Conservation (phyloP, 345 rosid species). For the Gossypium mustelinum region DNA sequence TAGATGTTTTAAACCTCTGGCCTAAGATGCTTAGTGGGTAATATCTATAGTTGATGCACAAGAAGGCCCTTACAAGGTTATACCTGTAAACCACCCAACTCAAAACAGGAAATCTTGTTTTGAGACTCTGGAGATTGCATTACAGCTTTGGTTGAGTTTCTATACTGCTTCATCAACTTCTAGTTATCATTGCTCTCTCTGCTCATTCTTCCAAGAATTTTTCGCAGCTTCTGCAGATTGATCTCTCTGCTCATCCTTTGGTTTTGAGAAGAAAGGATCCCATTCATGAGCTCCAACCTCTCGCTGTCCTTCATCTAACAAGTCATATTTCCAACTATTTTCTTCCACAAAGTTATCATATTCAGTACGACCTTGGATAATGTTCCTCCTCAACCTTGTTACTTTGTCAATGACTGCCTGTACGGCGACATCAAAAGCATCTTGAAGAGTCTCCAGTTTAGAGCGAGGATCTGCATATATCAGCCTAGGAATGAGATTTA, state of each 20-base stretch:
- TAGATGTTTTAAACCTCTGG: constrained; percentile 1
- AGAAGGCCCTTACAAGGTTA: constrained; percentile 10
- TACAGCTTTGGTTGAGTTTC: not conserved
- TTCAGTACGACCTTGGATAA: constrained; percentile 61
- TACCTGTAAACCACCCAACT: constrained; percentile 9
- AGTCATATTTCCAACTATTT: constrained; percentile 85
- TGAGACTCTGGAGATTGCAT: not conserved
- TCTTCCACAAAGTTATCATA: constrained; percentile 79
- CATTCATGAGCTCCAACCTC: constrained; percentile 78
- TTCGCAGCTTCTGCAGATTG: constrained; percentile 73
- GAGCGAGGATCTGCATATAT: constrained; percentile 78
- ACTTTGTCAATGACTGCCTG: constrained; percentile 76
- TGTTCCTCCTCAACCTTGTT: constrained; percentile 75
- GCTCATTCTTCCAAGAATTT: constrained; percentile 87
- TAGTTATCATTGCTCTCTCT: constrained; percentile 42
- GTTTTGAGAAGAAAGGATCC: constrained; percentile 95
- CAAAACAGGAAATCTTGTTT: not conserved
- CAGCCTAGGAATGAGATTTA: constrained; percentile 60
- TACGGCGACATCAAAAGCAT: constrained; percentile 80
- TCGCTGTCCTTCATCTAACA: constrained; percentile 76
- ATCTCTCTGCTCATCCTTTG: constrained; percentile 56
- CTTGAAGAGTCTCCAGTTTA: constrained; percentile 51
- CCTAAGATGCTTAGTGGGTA: constrained; percentile 11
- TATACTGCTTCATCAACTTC: constrained; percentile 8
- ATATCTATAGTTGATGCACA: constrained; percentile 17